These are phyloP conservation scores for Suillus subaureus DNA, from an alignment of 768 basidiomycete species.

Conservation along the genomic window DNA sequence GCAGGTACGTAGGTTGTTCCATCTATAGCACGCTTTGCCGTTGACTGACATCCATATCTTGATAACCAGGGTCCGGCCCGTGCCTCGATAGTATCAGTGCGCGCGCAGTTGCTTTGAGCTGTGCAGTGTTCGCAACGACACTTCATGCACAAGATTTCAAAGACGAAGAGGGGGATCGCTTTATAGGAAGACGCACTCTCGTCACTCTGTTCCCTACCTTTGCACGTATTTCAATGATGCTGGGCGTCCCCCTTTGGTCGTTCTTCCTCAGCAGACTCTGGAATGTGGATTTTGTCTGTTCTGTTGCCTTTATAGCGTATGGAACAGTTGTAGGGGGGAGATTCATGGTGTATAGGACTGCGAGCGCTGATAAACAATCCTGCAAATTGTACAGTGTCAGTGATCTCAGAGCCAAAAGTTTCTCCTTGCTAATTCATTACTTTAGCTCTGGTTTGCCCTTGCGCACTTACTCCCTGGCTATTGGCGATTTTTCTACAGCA, in stretches of 20 bases:
- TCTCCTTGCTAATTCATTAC: background rate
- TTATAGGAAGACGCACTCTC: conserved; percentile 34
- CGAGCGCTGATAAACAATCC: conserved; percentile 9
- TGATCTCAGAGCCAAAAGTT: background rate
- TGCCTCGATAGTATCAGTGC: conserved; percentile 14
- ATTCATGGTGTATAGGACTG: conserved; percentile 4
- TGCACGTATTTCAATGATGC: conserved; percentile 8
- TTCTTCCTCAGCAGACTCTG: conserved; percentile 10
- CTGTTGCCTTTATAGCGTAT: conserved; percentile 4
- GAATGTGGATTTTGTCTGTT: conserved; percentile 4
- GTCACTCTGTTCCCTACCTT: conserved; percentile 37
- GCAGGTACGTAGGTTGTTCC: conserved; percentile 21
- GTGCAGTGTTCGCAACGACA: conserved; percentile 28
- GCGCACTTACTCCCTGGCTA: conserved; percentile 13
- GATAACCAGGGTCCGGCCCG: conserved; percentile 14
- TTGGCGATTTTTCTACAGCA: conserved; percentile 14
- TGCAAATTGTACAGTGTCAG: conserved; percentile 13
- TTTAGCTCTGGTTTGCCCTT: conserved; percentile 9
- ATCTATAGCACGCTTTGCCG: background rate
- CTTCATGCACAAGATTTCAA: conserved; percentile 26
- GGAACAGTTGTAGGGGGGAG: conserved; percentile 8
- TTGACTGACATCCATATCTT: conserved; percentile 10
- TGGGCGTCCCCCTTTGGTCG: conserved; percentile 12
- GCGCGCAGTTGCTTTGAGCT: conserved; percentile 26
- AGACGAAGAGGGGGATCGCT: conserved; percentile 38